phyloP scores from a whole-genome alignment of 2,329 filamentous ascomycete genomes.

The Lasiodiplodia citricola region DNA sequence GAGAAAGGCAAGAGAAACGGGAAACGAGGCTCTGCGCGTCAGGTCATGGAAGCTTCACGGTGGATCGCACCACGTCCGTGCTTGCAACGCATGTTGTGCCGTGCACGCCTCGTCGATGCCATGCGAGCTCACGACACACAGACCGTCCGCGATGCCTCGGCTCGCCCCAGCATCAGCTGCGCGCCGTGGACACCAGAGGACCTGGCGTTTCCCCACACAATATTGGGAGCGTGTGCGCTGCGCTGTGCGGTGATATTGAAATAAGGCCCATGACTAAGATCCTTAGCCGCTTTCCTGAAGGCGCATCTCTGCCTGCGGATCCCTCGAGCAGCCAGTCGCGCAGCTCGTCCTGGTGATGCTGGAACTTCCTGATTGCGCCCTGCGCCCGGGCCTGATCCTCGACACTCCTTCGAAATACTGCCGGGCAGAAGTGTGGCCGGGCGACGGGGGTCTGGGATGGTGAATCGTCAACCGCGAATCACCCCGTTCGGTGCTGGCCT shows the following conservation, averaged over 20 bases:
- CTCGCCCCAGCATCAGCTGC: conserved; percentile 13
- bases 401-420: neutral
- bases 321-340: conserved; percentile 8
- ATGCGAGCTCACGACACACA: conserved; percentile 22
- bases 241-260: conserved; percentile 24
- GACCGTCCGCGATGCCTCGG: conserved; percentile 20
- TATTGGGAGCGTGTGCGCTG: conserved; percentile 14
- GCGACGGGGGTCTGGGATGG: conserved; percentile 7
- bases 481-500: conserved; percentile 6
- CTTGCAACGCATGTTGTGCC: conserved; percentile 23
- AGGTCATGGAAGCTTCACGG: conserved; percentile 20
- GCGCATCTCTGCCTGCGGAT: conserved; percentile 23
- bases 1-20: conserved; percentile 1
- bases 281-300: conserved; percentile 20
- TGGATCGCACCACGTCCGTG: conserved; percentile 10
- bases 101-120: conserved; percentile 8
- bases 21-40: conserved; percentile 23
- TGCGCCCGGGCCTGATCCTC: conserved; percentile 1
- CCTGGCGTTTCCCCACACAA: conserved; percentile 22
- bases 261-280: conserved; percentile 28
- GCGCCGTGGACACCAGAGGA: neutral
- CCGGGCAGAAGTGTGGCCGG: conserved; percentile 10
- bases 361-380: conserved; percentile 1
- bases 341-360: conserved; percentile 4
- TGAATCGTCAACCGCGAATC: conserved; percentile 24